Evolutionary conservation across 192 early-diverging fungal species (phyloP), one percentile per base, ranked within the genome.

Genomic region (Backusella mclennaniae): DNA sequence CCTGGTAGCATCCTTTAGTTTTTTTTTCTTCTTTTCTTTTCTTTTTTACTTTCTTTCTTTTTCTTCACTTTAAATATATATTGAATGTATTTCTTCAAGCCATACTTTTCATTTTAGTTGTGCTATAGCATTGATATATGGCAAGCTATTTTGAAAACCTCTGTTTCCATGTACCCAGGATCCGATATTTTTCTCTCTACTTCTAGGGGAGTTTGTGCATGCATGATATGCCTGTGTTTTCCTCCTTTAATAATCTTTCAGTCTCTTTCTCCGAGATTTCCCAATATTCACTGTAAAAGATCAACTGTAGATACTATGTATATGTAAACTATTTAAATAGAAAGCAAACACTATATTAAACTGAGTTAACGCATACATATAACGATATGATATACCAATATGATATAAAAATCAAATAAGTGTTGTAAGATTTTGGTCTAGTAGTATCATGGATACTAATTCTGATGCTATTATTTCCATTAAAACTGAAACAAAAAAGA

Each of bases 221-320:
- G 53, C 8, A 56, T 56, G 1, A 56, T 56, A 21, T 56, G 21
- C 53, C 53, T 21, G n/a, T 56, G n/a, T 9, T 3, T 56, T 2
- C 21, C 53, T 21, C 53, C 53, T 56, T 21, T 56, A 56, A 21
- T 56, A 21, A 0, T 56, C 2, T 56, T n/a, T 56, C 53, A 21
- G 53, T n/a, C 53, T 53, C 49, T 53, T 19, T 56, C 53, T 56
- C 53, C 53, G 53, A 56, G 53, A 56, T 56, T 56, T 56, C 53
- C 53, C 19, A 56, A 56, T 56, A 3, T 9, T 56, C 53, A 56
- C n/a, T 56, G 53, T 56, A 56, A 56, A 21, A 21, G 53, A 56
- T 56, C 19, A 56, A 56, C 53, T 56, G 3, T 56, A 56, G 6
- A 21, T 56, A 21, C 9, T 21, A 56, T 56, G 52, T 21, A 23